Conservation (phyloP, 441 rosid species). For the Corymbia calophylla region DNA sequence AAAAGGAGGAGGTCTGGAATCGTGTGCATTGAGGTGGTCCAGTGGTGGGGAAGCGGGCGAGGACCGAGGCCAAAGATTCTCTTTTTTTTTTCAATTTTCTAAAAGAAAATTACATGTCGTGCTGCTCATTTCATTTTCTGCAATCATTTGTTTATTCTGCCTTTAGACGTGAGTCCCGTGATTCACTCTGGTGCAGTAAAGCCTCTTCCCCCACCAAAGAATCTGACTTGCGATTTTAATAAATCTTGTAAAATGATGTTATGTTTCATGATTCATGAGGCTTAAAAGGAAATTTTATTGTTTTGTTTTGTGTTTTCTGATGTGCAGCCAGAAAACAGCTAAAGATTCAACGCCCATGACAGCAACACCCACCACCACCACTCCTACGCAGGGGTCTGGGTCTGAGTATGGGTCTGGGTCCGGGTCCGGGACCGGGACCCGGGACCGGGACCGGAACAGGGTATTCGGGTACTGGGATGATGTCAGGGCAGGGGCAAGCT, state of each 20-base stretch:
- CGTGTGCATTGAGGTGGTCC: neutral
- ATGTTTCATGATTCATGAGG: neutral
- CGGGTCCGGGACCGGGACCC: slow-evolving; percentile 8
- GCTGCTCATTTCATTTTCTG: neutral
- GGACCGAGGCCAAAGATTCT: slow-evolving; percentile 5
- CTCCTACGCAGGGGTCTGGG: neutral
- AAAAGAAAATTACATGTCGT: neutral
- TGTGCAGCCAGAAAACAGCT: slow-evolving; percentile 73
- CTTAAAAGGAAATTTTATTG: neutral
- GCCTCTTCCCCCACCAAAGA: neutral
- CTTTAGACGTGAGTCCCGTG: neutral
- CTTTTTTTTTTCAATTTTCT: neutral
- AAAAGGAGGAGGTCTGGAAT: neutral
- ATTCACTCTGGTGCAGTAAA: neutral
- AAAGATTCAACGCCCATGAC: slow-evolving; percentile 49
- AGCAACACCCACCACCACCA: slow-evolving; percentile 8
- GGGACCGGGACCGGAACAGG: slow-evolving; percentile 15
- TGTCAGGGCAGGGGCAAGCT: slow-evolving; percentile 27
- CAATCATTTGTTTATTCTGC: neutral
- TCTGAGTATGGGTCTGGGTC: neutral
- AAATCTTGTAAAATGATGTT: neutral
- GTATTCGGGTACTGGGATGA: slow-evolving; percentile 21
- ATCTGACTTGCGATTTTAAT: neutral
- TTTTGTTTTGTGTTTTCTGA: neutral
- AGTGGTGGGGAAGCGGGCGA: neutral